A percentile compares a stretch with the other conserved stretches of the same genome.
Conservation (phyloP, 192 early-diverging fungal species). For the Borealophlyctis nickersoniae region DNA sequence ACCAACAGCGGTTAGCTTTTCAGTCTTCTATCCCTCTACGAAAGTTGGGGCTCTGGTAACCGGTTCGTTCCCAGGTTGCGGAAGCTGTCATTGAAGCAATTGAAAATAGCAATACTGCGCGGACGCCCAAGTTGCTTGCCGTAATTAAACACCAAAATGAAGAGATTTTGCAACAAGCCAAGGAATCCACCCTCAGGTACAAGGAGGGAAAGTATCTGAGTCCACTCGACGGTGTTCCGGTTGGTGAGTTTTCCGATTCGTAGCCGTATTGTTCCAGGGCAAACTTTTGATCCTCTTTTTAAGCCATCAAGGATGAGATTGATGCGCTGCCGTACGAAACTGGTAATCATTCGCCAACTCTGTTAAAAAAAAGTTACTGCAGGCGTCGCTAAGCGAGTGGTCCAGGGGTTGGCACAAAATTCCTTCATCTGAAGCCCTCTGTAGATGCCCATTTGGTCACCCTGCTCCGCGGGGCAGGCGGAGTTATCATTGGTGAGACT, state of each 20-base stretch:
- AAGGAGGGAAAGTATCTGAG: slow-evolving; percentile 41
- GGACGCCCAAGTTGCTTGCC: slow-evolving; percentile 1
- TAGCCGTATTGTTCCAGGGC: too few relatives aligned
- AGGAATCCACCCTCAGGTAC: slow-evolving; percentile 54
- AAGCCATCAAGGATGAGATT: slow-evolving; percentile 68
- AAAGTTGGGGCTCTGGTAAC: neutral
- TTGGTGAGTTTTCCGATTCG: slow-evolving; percentile 25
- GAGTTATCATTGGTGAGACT: slow-evolving; percentile 61
- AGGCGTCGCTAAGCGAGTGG: neutral
- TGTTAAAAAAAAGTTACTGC: slow-evolving; percentile 30
- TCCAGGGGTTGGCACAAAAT: slow-evolving; percentile 55
- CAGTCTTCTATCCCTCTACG: neutral
- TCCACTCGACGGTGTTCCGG: slow-evolving; percentile 69
- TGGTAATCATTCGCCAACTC: neutral
- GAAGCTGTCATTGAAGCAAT: slow-evolving; percentile 26
- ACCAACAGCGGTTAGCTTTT: slow-evolving; percentile 25
- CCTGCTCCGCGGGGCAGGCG: slow-evolving; percentile 54
- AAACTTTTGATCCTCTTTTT: neutral
- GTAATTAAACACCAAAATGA: slow-evolving; percentile 16
- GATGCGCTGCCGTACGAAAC: slow-evolving; percentile 51
- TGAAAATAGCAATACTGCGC: slow-evolving; percentile 6
- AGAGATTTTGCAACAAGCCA: slow-evolving; percentile 20
- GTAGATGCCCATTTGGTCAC: slow-evolving; percentile 50
- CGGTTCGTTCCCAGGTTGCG: slow-evolving; percentile 21
- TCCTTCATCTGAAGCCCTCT: slow-evolving; percentile 52